Conservation (phyloP, 2,329 filamentous ascomycete genomes). For the Calonectria naviculata region DNA sequence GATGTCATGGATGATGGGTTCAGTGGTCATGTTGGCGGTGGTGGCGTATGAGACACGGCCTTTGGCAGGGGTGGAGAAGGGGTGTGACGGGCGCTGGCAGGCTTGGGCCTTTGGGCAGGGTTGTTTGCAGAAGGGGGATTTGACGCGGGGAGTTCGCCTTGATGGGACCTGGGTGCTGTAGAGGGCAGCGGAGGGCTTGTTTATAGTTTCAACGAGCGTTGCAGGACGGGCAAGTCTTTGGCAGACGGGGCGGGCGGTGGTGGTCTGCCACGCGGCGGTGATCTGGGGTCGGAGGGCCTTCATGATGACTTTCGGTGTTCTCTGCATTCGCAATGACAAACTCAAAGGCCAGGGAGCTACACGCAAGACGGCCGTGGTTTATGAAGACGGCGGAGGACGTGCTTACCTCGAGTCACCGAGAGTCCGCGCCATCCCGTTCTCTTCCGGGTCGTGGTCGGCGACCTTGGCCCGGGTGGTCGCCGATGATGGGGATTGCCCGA, state of each 20-base stretch:
- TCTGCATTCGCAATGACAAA: not conserved
- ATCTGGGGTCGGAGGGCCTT: not conserved
- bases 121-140: not conserved
- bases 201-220: not conserved
- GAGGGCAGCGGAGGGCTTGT: not conserved
- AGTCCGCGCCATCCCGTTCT: not conserved
- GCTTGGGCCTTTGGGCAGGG: not conserved
- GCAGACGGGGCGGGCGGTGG: not conserved
- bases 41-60: constrained; percentile 12
- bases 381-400: not conserved
- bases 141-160: not conserved
- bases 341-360: not conserved
- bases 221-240: not conserved
- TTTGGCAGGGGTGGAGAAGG: not conserved
- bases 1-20: constrained; percentile 27
- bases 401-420: not conserved
- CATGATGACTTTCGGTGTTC: not conserved
- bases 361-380: not conserved
- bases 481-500: not conserved
- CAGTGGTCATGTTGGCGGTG: not conserved
- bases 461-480: not conserved
- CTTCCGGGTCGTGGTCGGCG: not conserved
- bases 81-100: not conserved
- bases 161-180: not conserved
- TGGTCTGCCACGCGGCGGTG: not conserved